A percentile compares a stretch with the other conserved stretches of the same genome.
phyloP scores from a whole-genome alignment of 768 basidiomycete species.

The Gloeostereum incarnatum region DNA sequence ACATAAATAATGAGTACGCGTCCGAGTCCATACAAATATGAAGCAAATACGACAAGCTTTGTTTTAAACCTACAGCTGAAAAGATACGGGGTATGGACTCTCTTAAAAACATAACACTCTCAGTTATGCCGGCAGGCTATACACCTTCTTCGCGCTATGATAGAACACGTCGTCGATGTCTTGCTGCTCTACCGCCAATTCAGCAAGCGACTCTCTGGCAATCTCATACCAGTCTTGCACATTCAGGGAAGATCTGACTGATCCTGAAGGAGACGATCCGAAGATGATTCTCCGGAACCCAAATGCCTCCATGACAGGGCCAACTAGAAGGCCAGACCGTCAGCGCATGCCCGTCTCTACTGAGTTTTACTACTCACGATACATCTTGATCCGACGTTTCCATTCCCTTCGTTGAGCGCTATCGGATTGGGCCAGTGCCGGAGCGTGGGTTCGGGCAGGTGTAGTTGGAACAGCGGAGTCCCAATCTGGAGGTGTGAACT shows the following conservation, averaged over 20 bases:
- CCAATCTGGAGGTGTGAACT: constrained; percentile 74
- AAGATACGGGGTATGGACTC: too few species aligned
- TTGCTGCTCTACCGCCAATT: constrained; percentile 72
- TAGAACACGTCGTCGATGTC: constrained; percentile 68
- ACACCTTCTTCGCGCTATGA: constrained; percentile 37
- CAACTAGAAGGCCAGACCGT: constrained; percentile 35
- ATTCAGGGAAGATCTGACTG: constrained; percentile 33
- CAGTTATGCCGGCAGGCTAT: too few species aligned
- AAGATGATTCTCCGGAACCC: constrained; percentile 78
- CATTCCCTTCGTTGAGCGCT: constrained; percentile 52
- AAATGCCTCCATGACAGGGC: constrained; percentile 78
- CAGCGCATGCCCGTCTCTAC: constrained; percentile 6
- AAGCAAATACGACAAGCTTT: too few species aligned
- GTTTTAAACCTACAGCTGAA: too few species aligned
- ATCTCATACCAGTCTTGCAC: constrained; percentile 75
- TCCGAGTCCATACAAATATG: too few species aligned
- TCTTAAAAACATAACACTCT: too few species aligned
- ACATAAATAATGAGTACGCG: too few species aligned
- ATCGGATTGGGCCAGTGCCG: constrained; percentile 30
- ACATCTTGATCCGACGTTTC: constrained; percentile 76
- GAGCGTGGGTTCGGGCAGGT: too few species aligned
- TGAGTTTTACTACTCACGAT: constrained; percentile 42
- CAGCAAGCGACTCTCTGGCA: constrained; percentile 69
- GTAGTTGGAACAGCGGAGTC: constrained; percentile 42
- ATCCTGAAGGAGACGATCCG: constrained; percentile 64